Percentiles rank a stretch among this genome's conserved stretches.
These are phyloP conservation scores for Epithele typhae DNA, from an alignment of 768 basidiomycete species.

Conservation along the genomic window DNA sequence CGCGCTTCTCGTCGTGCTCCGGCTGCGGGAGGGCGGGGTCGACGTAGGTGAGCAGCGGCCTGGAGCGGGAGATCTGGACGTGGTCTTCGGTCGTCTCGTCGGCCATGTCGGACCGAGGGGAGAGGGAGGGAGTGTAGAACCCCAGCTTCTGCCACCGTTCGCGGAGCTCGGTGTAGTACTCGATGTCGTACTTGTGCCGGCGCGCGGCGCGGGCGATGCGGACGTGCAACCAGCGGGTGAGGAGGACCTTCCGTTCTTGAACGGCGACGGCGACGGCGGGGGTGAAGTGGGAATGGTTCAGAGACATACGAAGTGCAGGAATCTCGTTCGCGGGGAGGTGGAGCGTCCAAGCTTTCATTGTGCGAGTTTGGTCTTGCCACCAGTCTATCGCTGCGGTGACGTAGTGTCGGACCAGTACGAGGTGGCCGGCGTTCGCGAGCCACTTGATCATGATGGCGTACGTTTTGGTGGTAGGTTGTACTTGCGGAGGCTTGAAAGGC, in stretches of 20 bases:
- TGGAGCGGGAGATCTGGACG: background rate
- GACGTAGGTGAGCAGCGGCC: slow-evolving; percentile 13
- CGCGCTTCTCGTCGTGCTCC: slow-evolving; percentile 21
- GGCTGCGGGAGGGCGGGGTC: slow-evolving; percentile 10
- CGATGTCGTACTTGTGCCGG: slow-evolving; percentile 45
- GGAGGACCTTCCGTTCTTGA: slow-evolving; percentile 48
- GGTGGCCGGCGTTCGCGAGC: slow-evolving; percentile 43
- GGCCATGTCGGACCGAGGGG: slow-evolving; percentile 5
- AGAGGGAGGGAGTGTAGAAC: slow-evolving; percentile 11
- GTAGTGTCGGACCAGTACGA: slow-evolving; percentile 63
- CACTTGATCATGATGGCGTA: slow-evolving; percentile 60
- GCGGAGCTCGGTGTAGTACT: slow-evolving; percentile 34
- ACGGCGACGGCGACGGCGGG: slow-evolving; percentile 58
- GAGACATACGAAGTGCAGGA: slow-evolving; percentile 45
- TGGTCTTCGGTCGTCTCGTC: background rate
- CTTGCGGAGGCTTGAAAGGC: slow-evolving; percentile 37
- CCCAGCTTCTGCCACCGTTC: slow-evolving; percentile 16
- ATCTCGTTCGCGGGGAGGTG: slow-evolving; percentile 29
- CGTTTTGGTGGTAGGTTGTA: slow-evolving; percentile 62
- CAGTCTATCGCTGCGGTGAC: slow-evolving; percentile 45
- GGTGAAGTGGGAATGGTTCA: slow-evolving; percentile 54
- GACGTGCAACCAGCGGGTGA: slow-evolving; percentile 56
- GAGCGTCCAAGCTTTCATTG: slow-evolving; percentile 27
- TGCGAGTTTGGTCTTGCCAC: slow-evolving; percentile 34
- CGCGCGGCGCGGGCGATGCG: slow-evolving; percentile 43